Conservation (phyloP, 2,329 filamentous ascomycete genomes). For the Hypoxylon sp. region DNA sequence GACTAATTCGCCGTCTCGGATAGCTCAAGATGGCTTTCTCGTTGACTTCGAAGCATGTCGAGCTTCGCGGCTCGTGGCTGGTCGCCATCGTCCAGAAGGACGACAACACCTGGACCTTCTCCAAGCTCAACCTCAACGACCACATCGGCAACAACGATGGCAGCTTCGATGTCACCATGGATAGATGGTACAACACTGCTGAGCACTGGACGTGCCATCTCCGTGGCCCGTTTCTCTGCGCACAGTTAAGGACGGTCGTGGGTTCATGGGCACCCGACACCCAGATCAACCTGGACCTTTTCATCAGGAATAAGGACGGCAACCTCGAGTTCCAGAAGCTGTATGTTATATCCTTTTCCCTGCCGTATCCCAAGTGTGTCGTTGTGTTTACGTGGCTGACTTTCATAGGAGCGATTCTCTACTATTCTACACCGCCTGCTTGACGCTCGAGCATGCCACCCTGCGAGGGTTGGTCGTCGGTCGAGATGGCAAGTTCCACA, state of each 20-base stretch:
- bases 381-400: conserved; percentile 10
- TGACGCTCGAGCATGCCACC: conserved; percentile 22
- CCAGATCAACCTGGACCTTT: conserved; percentile 36
- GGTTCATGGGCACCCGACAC: conserved; percentile 27
- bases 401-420: conserved; percentile 31
- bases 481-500: conserved; percentile 33
- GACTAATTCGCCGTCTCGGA: conserved; percentile 17
- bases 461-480: conserved; percentile 31
- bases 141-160: conserved; percentile 37
- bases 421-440: conserved; percentile 29
- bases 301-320: conserved; percentile 36
- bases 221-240: conserved; percentile 26
- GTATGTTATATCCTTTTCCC: conserved; percentile 17
- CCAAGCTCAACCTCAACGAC: conserved; percentile 37
- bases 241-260: conserved; percentile 20
- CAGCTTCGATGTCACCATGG: conserved; percentile 29
- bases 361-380: no score
- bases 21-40: conserved; percentile 36
- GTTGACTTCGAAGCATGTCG: conserved; percentile 34
- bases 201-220: conserved; percentile 30
- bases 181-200: conserved; percentile 29
- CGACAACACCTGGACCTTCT: conserved; percentile 32
- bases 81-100: conserved; percentile 29
- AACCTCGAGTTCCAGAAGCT: conserved; percentile 35
- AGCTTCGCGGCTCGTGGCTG: conserved; percentile 36